Evolutionary conservation across 306 rosid species (phyloP), one percentile per base, ranked within the genome.

Genomic region (Vicia villosa): DNA sequence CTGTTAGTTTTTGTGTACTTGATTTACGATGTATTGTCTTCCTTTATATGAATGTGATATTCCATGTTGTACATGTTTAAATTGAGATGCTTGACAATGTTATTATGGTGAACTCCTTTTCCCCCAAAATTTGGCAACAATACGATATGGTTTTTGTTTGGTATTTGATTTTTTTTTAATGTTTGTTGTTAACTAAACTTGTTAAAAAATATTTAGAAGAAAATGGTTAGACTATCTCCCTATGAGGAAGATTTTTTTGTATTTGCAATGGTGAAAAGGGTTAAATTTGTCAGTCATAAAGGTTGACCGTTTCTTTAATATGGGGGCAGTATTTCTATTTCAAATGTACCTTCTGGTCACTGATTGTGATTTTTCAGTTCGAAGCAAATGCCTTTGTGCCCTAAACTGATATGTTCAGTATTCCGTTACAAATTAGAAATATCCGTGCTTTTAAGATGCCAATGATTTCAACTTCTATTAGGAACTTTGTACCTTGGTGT

Each of bases 11-110:
- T 40, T 62, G 10, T 78, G 58, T 59, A 37, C 74, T 66, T 42
- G 66, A 55, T 66, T 40, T 49, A 54, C 41, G 14, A n/a, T 79
- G 59, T 55, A 20, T 73, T 11, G 3, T 41, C 9, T 54, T 10
- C 68, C 68, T 11, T 20, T 14, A 32, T 63, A 10, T 79, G 68
- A 58, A 55, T 77, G 59, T 58, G 72, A 63, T 68, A 52, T 51
- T 62, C 49, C 36, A 59, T 26, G 60, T 43, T 19, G 14, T 63
- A 4, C 45, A 8, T 51, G 60, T 50, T 57, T 15, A 40, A 19
- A 12, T 52, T 59, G 10, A 55, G 57, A 28, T 38, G 36, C 22
- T 19, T 21, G 36, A 15, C 66, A 65, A n/a, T 59, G 47, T 37
- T 78, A 13, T 52, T 68, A 59, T 36, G 10, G 14, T 63, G 37